These are phyloP conservation scores for Chaetomium cochliodes DNA, from an alignment of 495 filamentous ascomycete genomes.

Conservation along the genomic window DNA sequence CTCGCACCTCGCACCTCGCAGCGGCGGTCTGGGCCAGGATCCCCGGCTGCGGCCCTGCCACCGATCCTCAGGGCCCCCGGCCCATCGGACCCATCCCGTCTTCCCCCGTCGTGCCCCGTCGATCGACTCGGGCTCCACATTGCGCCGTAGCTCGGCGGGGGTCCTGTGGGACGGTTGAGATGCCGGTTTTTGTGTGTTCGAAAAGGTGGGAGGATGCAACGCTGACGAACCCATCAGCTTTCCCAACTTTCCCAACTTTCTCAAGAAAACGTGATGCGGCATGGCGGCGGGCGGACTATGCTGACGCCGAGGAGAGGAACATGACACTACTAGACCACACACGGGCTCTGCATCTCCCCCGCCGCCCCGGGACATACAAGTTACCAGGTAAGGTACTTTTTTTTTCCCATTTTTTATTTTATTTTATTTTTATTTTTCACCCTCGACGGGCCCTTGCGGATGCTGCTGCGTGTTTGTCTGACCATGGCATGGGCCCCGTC, in stretches of 20 bases:
- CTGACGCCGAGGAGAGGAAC: not conserved
- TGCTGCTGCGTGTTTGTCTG: not conserved
- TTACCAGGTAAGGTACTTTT: too few relatives aligned
- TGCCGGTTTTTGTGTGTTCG: not conserved
- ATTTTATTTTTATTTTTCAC: too few relatives aligned
- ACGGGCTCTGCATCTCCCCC: not conserved
- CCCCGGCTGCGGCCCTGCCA: slow-evolving; percentile 6
- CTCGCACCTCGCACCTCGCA: not conserved
- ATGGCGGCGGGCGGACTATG: not conserved
- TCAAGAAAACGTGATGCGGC: not conserved
- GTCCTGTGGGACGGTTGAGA: not conserved
- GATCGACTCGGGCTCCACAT: slow-evolving; percentile 6
- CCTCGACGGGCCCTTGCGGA: not conserved
- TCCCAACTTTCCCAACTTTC: too few relatives aligned
- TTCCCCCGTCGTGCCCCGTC: slow-evolving; percentile 7
- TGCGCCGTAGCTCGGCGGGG: slow-evolving; percentile 1
- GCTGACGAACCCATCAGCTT: not conserved
- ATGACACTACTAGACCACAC: slow-evolving; percentile 1
- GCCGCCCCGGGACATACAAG: too few relatives aligned
- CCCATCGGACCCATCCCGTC: slow-evolving; percentile 10
- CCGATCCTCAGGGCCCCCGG: not conserved
- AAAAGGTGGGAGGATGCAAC: not conserved
- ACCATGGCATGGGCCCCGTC: too few relatives aligned
- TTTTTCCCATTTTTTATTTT: too few relatives aligned
- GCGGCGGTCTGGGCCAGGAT: not conserved